phyloP scores from a whole-genome alignment of 768 basidiomycete genomes.

The Kwoniella shandongensis region DNA sequence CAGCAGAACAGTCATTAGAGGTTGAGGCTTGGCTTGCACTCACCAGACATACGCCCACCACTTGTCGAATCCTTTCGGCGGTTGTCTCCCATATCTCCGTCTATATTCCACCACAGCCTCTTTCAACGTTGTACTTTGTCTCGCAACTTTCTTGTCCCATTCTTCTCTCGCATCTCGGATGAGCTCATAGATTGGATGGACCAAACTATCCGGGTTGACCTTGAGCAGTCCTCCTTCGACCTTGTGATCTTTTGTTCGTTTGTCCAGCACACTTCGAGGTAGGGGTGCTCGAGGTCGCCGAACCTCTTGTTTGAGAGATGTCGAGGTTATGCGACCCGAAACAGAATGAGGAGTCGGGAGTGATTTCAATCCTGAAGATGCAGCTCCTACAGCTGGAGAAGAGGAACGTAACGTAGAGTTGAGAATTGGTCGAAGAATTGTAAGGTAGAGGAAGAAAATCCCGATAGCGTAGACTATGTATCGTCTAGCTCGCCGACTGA shows the following conservation, averaged over 20 bases:
- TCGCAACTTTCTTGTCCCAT: conserved; percentile 49
- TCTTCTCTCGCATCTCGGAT: conserved; percentile 37
- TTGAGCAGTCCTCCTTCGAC: conserved; percentile 40
- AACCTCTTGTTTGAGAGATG: too few relatives aligned
- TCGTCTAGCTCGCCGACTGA: too few relatives aligned
- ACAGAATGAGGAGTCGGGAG: too few relatives aligned
- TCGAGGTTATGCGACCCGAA: too few relatives aligned
- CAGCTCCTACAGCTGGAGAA: too few relatives aligned
- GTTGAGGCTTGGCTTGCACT: conserved; percentile 9
- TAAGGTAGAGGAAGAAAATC: too few relatives aligned
- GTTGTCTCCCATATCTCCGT: conserved; percentile 44
- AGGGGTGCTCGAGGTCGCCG: too few relatives aligned
- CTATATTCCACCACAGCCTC: conserved; percentile 56
- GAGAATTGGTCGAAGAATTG: too few relatives aligned
- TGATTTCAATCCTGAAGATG: too few relatives aligned
- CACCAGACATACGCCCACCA: conserved; percentile 53
- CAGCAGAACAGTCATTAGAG: neutral
- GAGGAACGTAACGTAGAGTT: too few relatives aligned
- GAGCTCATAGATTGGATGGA: conserved; percentile 52
- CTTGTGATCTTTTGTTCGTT: conserved; percentile 18
- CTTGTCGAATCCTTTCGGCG: conserved; percentile 58
- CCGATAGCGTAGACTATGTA: too few relatives aligned
- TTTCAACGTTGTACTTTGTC: conserved; percentile 54
- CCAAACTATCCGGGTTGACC: conserved; percentile 37
- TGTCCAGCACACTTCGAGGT: too few relatives aligned